Base-by-base conservation (phyloP, 768 basidiomycete species). In the Agrocybe pediades region DNA sequence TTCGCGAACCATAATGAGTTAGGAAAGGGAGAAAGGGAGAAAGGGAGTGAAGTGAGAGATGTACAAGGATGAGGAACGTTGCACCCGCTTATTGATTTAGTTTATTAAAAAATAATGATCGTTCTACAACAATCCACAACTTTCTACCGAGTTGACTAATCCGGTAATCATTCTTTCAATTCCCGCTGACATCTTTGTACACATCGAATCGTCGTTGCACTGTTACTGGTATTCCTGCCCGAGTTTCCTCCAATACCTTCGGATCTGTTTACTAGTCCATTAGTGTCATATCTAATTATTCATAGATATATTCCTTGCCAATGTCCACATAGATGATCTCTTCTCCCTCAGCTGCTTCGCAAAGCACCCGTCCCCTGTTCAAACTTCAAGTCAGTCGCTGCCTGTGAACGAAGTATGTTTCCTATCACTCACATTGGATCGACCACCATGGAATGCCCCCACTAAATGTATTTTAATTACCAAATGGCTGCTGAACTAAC, bases 181-280 rank as follows among this genome's bases (percentile, higher is more conserved):
- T 42, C 21, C 40, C 39, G 58, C 76, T 80, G 49, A 96, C 84
- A 66, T 95, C 87, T 4, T 80, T 73, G 65, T 98, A 98, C 40
- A 97, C 92, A 71, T 96, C 95, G 64, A 96, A 97, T 47, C 95
- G 82, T 50, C 95, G 75, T 70, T 98, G 96, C 27, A 72, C 80
- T 0, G 92, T 94, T n/a, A 98, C 92, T 6, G 96, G 96, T 45
- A 98, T 92, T 2, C 89, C 90, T 45, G 81, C 76, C 40, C 95
- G 81, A 6, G 92, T 86, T 1, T 85, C 82, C 39, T 78, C 63
- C 56, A 94, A 73, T 42, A 74, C 67, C 57, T 83, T 71, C 7
- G 92, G 84, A 21, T 74, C 71, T 76, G 59, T 41, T 41, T 9
- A 17, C 15, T 9, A n/a, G 19, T n/a, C 24, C n/a, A n/a, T n/a